Evolutionary conservation across 495 filamentous ascomycete species (phyloP), one percentile per base, ranked within the genome.

Genomic region (Aspergillus nidulans): DNA sequence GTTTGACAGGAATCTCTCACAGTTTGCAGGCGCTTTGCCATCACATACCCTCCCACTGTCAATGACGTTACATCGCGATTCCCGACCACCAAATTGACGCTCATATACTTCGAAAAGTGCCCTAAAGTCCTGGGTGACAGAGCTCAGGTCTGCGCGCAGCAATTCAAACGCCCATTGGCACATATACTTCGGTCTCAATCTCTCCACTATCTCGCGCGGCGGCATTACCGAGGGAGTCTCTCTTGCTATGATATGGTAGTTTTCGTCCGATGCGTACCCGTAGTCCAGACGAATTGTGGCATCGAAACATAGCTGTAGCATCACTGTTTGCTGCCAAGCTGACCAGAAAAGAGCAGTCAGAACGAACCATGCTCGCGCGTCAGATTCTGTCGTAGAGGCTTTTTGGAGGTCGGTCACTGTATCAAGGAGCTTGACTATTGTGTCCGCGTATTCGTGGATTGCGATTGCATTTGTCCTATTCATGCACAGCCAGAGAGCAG

Each of bases 61-160:
- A 39, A 15, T 9, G 18, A 52, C 34, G 18, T 52, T 52, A 25
- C 49, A 52, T 9, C 49, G 49, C 6, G 49, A 21, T 5, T 3
- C 13, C 16, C 34, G 34, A 21, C 19, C 49, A 26, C 49, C 49
- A 40, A 52, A 52, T 4, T 52, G 34, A 4, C 10, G 9, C 13
- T 52, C 16, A 18, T 41, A 52, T 9, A 41, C 23, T 16, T 52
- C 49, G 13, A 52, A 52, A 16, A 52, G 10, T 18, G 0, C 28
- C 32, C 49, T 41, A 23, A 52, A 52, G 42, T 52, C 49, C 49
- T 52, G 49, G 18, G 49, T 52, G 12, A 52, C 49, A 18, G 21
- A 52, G 49, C 49, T 41, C 0, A 52, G 49, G 28, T 52, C 49
- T 0, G 49, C 40, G 10, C 48, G 30, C 10, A 50, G 34, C 30